Base-by-base conservation (phyloP, 129 eudicot genomes). In the Helianthus annuus region DNA sequence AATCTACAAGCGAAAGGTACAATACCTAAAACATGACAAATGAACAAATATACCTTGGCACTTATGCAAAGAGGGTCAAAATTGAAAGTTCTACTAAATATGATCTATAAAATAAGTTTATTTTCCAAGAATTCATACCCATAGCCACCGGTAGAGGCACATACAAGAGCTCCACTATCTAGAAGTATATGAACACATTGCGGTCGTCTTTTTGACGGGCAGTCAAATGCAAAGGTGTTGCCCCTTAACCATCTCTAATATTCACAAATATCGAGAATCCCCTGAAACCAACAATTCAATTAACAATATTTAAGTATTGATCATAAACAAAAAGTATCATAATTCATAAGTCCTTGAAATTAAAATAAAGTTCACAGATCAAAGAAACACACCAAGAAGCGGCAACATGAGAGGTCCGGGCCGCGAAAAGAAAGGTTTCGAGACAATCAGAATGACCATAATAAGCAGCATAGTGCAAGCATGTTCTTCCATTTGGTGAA, bases 391-490 rank as follows among this genome's bases (percentile, higher is more conserved):
- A 94, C 98, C 98, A 94, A 69, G 98, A 94, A 68, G 79, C 53
- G 11, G 98, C 96, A 65, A 94, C 89, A 46, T 83, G 98, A 60
- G 97, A 87, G 42, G 89, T 67, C 17, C 88, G 79, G 51, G 99
- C 97, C 38, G 96, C 84, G 2, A 84, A 81, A 24, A 95, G 91
- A 81, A 95, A 90, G 49, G 80, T 78, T 83, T 85, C 81, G 15
- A 95, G 91, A 79, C 95, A 95, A 80, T 88, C 94, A 1, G 83
- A 84, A 70, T 88, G 96, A 44, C 97, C 99, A 78, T 90, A 88
- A 76, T 91, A 86, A 17, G 99, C 99, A 60, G 99, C 97, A 77
- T 90, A 86, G 74, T 95, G 99, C 91, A 95, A 85, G 70, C 99
- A 95, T 10, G 99, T 95, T 78, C 97, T 88, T 72, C 95, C 90